These are phyloP conservation scores for Beauveria sp. DNA, from an alignment of 2,329 filamentous ascomycete genomes.

Conservation along the genomic window DNA sequence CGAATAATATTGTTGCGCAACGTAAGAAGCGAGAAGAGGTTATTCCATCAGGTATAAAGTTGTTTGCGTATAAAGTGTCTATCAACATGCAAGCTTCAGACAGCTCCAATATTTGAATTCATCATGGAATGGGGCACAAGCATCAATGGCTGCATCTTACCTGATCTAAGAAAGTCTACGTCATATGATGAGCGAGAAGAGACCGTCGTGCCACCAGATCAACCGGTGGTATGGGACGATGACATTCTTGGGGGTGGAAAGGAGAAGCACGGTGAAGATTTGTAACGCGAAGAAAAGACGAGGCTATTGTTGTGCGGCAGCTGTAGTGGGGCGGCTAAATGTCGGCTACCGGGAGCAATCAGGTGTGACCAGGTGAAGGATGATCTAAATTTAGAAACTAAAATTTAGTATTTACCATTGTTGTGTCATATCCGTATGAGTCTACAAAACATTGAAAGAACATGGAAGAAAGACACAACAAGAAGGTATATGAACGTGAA, in stretches of 20 bases:
- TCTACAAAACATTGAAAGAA: background rate
- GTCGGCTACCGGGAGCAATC: background rate
- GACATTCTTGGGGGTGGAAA: background rate
- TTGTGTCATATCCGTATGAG: background rate
- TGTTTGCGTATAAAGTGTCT: conserved; percentile 51
- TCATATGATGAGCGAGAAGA: background rate
- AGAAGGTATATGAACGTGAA: background rate
- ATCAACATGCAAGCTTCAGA: conserved; percentile 60
- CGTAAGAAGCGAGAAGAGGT: background rate
- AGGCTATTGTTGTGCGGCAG: background rate
- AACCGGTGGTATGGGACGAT: conserved; percentile 10
- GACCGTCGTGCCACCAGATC: conserved; percentile 6
- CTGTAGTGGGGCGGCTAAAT: conserved; percentile 11
- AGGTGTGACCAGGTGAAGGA: background rate
- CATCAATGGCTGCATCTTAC: conserved; percentile 12
- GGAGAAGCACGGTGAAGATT: background rate
- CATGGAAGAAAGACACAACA: background rate
- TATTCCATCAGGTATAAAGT: conserved; percentile 28
- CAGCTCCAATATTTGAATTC: conserved; percentile 66
- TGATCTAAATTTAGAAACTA: background rate
- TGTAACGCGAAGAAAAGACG: background rate
- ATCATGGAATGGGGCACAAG: conserved; percentile 29
- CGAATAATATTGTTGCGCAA: background rate
- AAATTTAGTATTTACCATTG: background rate
- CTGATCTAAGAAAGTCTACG: conserved; percentile 12